Evolutionary conservation across 1,284 basidiomycete species (phyloP), one percentile per base, ranked within the genome.

Genomic region (Coniferiporia weirii): DNA sequence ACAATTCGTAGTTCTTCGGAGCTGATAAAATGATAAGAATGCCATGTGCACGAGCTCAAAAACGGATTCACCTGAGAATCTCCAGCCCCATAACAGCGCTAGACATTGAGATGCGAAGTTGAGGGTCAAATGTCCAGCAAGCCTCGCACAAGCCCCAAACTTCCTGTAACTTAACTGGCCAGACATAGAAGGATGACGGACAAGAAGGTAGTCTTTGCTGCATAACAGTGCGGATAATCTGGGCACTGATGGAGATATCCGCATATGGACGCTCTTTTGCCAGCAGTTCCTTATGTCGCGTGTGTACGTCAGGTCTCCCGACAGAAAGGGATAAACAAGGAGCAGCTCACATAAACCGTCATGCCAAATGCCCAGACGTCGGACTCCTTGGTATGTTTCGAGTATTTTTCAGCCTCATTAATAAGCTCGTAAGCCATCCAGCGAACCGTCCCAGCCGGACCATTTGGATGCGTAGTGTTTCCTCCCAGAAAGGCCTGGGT

Each of bases 341-440:
- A 40, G n/a, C n/a, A n/a, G n/a, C 38, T 3, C 38, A 40, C 38
- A 40, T 40, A 40, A 4, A 40, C 38, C 8, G 38, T 40, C 38
- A 40, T 40, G 38, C 38, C 38, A 40, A 40, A 40, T 3, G 38
- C 38, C 38, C 38, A 40, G 38, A 40, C 38, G 8, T 40, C 38
- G 9, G 38, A 40, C 38, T 40, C 38, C 38, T 40, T 40, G 3
- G 3, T 40, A 15, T 10, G 15, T 7, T 40, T 40, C 8, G 38
- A 3, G 8, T 40, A 12, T 9, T 12, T 10, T 40, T 40, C 38
- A 3, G 27, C 5, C 5, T 27, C 27, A 6, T 3, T 4, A 15
- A 49, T 4, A 6, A 59, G 38, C n/a, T 59, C 58, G 12, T 20
- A 34, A 32, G 58, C 52, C 27, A 54, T 36, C 34, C 50, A 59